Evolutionary conservation across 768 basidiomycete genomes (phyloP).

Genomic region (Boletellus ananas): DNA sequence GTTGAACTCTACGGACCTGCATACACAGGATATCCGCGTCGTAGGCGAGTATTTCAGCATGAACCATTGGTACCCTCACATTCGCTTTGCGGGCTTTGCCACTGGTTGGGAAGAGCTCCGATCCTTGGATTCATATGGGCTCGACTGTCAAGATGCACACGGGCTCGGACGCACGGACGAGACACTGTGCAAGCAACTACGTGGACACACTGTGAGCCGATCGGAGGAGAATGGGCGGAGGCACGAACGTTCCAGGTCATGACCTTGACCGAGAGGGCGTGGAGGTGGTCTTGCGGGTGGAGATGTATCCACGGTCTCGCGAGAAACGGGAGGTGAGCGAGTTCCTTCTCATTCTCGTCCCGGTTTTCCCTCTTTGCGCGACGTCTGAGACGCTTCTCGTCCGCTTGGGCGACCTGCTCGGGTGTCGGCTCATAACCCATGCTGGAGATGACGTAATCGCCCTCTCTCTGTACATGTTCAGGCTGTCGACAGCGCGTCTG

Average conservation of each 20-base stretch:
- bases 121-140: constrained; percentile 42
- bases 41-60: constrained; percentile 67
- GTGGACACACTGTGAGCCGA: constrained; percentile 4
- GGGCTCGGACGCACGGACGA: constrained; percentile 60
- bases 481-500: constrained; percentile 23
- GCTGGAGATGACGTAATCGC: constrained; percentile 17
- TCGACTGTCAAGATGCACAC: not conserved
- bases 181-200: constrained; percentile 72
- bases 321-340: constrained; percentile 11
- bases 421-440: constrained; percentile 39
- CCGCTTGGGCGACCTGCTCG: constrained; percentile 54
- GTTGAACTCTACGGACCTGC: constrained; percentile 50
- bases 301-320: constrained; percentile 36
- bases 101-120: constrained; percentile 80
- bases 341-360: constrained; percentile 17
- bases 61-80: constrained; percentile 73
- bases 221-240: not conserved
- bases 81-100: constrained; percentile 70
- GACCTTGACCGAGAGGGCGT: constrained; percentile 41
- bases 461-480: constrained; percentile 16
- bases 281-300: not conserved
- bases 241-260: constrained; percentile 82
- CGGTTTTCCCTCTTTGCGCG: constrained; percentile 41
- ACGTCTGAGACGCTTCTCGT: constrained; percentile 40
- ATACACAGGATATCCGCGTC: constrained; percentile 82